Evolutionary conservation across 164 flowering plant genomes (phyloP), one percentile per base, ranked within the genome.

Genomic region (Nymphaea colorata): DNA sequence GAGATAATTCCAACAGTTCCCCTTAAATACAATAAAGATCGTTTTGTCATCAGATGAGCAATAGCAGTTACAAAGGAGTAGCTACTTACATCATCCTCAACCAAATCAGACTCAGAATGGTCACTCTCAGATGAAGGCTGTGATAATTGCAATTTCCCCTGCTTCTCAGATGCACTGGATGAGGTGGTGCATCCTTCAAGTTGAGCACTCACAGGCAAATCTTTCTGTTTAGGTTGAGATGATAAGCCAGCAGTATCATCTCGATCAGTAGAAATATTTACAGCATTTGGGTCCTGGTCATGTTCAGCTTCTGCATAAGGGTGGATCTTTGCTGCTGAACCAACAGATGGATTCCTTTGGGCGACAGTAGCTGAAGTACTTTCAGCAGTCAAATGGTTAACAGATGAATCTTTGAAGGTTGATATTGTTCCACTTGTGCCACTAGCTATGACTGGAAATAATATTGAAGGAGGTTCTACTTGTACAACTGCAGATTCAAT

Each of bases 21-120:
- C 36, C 36, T 25, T 25, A 25, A 25, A 25, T 25, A 25, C 36
- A 25, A 25, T 25, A 25, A 25, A 25, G 36, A 25, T 25, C 36
- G 36, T 25, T 25, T 25, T 25, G 36, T 25, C 36, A 25, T 25
- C 36, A 25, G 36, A 25, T 25, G 36, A 25, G 36, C 36, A 25
- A 25, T 25, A 25, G 36, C 0, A 25, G 36, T 25, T 25, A 25
- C 36, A 25, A 25, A 25, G 36, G 36, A 25, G 36, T 25, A 25
- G 36, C 36, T 66, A 78, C 91, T 82, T 68, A 92, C 98, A 82
- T 89, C 96, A 64, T 87, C 95, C 75, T 25, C 36, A 25, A 82
- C 66, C 66, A 82, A 67, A 68, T 90, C 95, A 17, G 90, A 87
- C 6, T 74, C 91, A 69, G 69, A 66, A 51, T 67, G 66, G 45